Evolutionary conservation across 345 rosid genomes (phyloP).

Genomic region (Angophora floribunda): DNA sequence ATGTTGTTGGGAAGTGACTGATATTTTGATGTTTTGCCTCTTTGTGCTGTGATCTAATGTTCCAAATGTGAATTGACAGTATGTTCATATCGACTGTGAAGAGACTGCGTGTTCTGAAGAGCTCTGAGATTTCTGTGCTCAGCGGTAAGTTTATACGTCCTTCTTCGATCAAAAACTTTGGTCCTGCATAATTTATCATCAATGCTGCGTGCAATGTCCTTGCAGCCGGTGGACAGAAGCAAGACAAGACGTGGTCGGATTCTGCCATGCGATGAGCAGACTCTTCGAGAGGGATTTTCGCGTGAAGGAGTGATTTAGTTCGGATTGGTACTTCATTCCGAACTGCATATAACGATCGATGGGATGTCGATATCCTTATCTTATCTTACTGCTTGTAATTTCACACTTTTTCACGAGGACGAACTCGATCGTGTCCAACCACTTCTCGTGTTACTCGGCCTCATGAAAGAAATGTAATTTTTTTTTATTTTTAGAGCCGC

Average conservation of each 20-base stretch:
- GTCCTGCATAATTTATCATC: background rate
- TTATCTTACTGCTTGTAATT: background rate
- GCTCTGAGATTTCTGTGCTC: constrained; percentile 49
- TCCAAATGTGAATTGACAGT: constrained; percentile 17
- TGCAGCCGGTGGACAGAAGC: constrained; percentile 2
- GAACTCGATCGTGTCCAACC: background rate
- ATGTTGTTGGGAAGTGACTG: background rate
- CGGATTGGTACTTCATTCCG: background rate
- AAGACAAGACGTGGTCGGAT: background rate
- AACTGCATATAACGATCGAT: background rate
- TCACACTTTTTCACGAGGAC: background rate
- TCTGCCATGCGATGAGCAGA: background rate
- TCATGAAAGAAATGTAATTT: background rate
- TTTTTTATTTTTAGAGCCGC: background rate
- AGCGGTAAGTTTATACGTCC: constrained; percentile 16
- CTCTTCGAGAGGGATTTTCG: background rate
- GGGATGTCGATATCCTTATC: background rate
- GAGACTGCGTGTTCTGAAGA: constrained; percentile 90
- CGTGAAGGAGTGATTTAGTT: background rate
- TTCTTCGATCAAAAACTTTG: background rate
- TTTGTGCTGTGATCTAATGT: background rate
- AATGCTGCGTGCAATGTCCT: background rate
- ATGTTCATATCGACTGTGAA: constrained; percentile 86
- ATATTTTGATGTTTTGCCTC: background rate
- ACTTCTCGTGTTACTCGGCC: background rate